Base-by-base conservation (phyloP, 768 basidiomycete genomes). In the Rickenella mellea region DNA sequence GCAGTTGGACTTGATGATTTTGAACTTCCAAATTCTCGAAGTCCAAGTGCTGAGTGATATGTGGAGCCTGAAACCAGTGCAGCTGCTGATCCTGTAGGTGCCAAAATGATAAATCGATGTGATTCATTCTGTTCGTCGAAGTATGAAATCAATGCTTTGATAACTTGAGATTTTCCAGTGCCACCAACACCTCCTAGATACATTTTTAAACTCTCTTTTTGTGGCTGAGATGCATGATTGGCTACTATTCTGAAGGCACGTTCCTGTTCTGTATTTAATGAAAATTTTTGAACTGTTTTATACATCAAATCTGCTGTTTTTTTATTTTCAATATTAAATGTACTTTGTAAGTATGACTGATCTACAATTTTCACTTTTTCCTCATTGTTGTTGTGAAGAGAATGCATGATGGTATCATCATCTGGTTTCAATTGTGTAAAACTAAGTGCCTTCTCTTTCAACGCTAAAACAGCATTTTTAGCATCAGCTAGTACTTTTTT, bases 151-250 rank as follows among this genome's bases (percentile, higher is more conserved):
- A 48, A 15, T 12, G 47, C 40, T 17, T 35, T 27, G 10, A 48
- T 35, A 12, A 44, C 44, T 40, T 44, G 38, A 14, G 41, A 43
- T 26, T 47, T 47, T 11, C 45, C 45, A 3, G 45, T 43, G 6
- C 45, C 45, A 8, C 27, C 47, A 17, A 48, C 35, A 5, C 47
- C 47, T 19, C 43, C 43, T 14, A 48, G 17, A 21, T 48, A 38
- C 47, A 48, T 44, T 9, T 28, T 14, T 30, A 48, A 24, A 12
- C 40, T 38, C 14, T 39, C 21, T 3, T 9, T 11, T 11, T n/a
- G 12, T 12, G 19, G 28, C 4, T 12, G 17, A 3, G 20, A 6
- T 14, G 26, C 14, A 36, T 45, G 43, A 10, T 36, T 20, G 31
- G 45, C 47, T 8, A 46, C 28, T n/a, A 45, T 31, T 6, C 5